Evolutionary conservation across 106 monocot species (phyloP), one percentile per base, ranked within the genome.

Genomic region (Dendrobium nobile): DNA sequence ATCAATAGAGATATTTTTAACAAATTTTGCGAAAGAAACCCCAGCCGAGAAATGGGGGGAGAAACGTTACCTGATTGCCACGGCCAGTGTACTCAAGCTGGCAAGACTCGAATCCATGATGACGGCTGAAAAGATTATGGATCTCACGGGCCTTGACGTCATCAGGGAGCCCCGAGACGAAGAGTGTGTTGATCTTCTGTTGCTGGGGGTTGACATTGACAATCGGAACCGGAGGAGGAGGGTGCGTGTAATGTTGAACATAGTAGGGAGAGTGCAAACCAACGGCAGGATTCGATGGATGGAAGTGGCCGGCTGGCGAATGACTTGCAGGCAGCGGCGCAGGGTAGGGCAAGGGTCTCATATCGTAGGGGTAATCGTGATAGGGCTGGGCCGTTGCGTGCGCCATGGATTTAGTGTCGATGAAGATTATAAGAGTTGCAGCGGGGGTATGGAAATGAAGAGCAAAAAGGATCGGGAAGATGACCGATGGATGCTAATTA

Each of bases 81-180:
- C 89, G 87, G 68, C 93, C 95, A 17, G 93, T 96, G 83, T 91
- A 96, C 83, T 96, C 78, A 56, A 93, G 95, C 79, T 89, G 95
- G 82, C 89, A 93, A 40, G 81, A 84, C 40, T 90, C 89, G 86
- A 93, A 96, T 19, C 88, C 95, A 15, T 54, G 89, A 54, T 87
- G 85, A 72, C 85, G 82, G 72, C 85, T 82, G 89, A 96, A 96
- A 72, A 96, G 89, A 79, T 93, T 96, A 84, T 96, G 89, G 81
- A 96, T 87, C 88, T 96, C 95, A 4, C 93, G 91, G n/a, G 93
- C 81, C 82, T 93, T 96, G 67, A 96, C 88, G 77, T 96, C 91
- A 13, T 96, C 89, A 40, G 95, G 95, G 9, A 93, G 84, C 5
- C 93, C 95, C 15, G 93, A 82, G 42, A 96, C 81, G 80, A 93